These are phyloP conservation scores for Betula pendula DNA, from an alignment of 306 rosid genomes.

Conservation along the genomic window DNA sequence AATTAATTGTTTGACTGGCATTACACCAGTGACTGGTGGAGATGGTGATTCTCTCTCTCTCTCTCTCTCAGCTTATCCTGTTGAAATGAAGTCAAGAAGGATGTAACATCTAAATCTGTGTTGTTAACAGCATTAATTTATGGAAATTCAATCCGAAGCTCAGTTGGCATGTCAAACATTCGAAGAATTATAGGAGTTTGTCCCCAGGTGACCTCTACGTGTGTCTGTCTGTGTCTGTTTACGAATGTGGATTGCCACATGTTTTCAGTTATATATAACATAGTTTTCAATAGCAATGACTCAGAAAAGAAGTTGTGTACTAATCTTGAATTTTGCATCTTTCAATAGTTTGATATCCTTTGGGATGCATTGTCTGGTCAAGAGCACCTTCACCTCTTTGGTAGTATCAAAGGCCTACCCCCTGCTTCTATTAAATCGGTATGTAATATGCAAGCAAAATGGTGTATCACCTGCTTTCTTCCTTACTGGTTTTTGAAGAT, in stretches of 20 bases:
- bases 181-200: slow-evolving; percentile 81
- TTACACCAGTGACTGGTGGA: slow-evolving; percentile 78
- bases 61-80: slow-evolving; percentile 14
- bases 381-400: slow-evolving; percentile 87
- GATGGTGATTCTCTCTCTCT: slow-evolving; percentile 56
- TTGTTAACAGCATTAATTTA: slow-evolving; percentile 62
- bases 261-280: slow-evolving; percentile 3
- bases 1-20: slow-evolving; percentile 88
- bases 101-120: slow-evolving; percentile 23
- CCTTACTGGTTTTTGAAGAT: background rate
- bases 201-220: slow-evolving; percentile 73
- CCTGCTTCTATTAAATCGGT: slow-evolving; percentile 62
- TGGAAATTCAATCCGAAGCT: slow-evolving; percentile 68
- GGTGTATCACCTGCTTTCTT: slow-evolving; percentile 7
- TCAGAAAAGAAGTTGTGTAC: background rate
- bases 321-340: slow-evolving; percentile 21
- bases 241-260: background rate
- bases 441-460: slow-evolving; percentile 32
- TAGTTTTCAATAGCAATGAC: slow-evolving; percentile 18
- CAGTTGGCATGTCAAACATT: slow-evolving; percentile 75
- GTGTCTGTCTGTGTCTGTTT: background rate
- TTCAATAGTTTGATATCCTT: slow-evolving; percentile 72
- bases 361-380: slow-evolving; percentile 83
- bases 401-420: slow-evolving; percentile 75
- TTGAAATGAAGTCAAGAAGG: slow-evolving; percentile 12